Conservation (phyloP, 208 protist species). For the Perkinsela sp. region DNA sequence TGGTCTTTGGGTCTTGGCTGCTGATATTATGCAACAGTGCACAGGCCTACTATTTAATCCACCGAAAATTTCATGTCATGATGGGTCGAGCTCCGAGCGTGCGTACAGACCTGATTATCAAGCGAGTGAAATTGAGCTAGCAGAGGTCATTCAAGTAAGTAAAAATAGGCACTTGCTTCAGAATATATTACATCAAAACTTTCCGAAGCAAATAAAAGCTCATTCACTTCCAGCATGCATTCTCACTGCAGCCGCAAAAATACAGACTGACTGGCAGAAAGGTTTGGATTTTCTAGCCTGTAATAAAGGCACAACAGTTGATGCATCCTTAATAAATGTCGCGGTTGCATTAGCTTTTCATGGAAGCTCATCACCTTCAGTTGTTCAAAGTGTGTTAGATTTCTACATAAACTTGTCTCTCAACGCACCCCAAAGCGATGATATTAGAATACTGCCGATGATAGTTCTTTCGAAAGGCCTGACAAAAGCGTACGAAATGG, state of each 20-base stretch:
- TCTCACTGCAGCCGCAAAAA: not conserved
- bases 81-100: not conserved
- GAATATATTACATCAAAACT: not conserved
- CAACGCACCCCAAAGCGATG: not conserved
- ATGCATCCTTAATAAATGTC: not conserved
- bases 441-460: not conserved
- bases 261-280: not conserved
- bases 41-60: not conserved
- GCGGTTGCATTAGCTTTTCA: not conserved
- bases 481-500: not conserved
- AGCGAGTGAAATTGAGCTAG: not conserved
- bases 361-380: not conserved
- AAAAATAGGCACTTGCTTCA: not conserved
- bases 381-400: not conserved
- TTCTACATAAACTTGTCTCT: not conserved
- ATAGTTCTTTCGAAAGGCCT: not conserved
- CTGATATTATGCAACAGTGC: not conserved
- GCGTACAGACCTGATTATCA: not conserved
- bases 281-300: not conserved
- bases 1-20: not conserved
- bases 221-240: not conserved
- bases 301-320: not conserved
- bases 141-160: not conserved
- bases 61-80: not conserved
- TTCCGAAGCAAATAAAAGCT: not conserved